Evolutionary conservation across 352 stramenopile species (phyloP), one percentile per base, ranked within the genome.

Genomic region (Globisporangium nagaii): DNA sequence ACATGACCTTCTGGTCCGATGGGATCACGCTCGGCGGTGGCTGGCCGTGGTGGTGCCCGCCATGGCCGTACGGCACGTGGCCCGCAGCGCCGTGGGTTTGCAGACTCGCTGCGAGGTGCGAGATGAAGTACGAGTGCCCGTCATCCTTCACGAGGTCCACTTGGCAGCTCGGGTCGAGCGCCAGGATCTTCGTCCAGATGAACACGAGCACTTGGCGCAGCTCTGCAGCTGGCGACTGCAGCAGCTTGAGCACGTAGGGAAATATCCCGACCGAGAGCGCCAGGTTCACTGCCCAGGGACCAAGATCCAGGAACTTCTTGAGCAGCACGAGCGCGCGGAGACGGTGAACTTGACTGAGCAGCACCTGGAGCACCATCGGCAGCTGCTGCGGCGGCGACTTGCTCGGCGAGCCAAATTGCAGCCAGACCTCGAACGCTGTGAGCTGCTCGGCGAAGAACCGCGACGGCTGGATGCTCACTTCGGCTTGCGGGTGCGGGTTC

Each of bases 371-470:
- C 30, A 99, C 95, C 70, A 99, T 97, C 0, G 97, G 97, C 24
- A 99, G 73, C 67, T 99, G 95, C 68, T 98, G 91, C 1, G 97
- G 97, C 6, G 96, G 93, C 32, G 95, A 70, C 42, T 95, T 92
- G n/a, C 70, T 65, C 1, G 84, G 70, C 27, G 78, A 82, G 0
- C 95, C 94, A 73, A 98, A 99, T 54, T 98, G 88, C 3, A 99
- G 68, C 97, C 97, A 99, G 5, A 99, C 88, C 71, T 99, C 95
- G 68, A 99, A 99, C 8, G 97, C 96, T 20, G 91, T 99, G 7
- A 99, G 83, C 71, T 99, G 96, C 58, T 99, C 95, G 0, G 91
- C 93, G 57, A 99, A 99, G 71, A 99, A 99, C 8, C 93, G 91
- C 8, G 90, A 96, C 12, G 93, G 80, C 53, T 88, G 85, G 56